Base-by-base conservation (phyloP, 1,284 basidiomycete genomes). In the Ceratobasidium papillatum region DNA sequence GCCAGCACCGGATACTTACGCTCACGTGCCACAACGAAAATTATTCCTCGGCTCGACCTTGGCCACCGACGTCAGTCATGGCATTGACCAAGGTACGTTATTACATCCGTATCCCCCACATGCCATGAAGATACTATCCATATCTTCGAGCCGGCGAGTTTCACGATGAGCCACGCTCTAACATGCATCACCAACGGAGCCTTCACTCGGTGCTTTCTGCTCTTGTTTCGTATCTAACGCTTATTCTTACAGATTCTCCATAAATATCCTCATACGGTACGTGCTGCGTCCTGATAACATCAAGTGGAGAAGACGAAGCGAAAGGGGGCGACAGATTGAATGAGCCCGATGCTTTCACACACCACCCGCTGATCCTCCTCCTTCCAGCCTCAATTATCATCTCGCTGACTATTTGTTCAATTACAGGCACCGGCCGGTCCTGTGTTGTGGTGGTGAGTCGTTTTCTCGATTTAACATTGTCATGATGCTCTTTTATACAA, bases 131-230 rank as follows among this genome's bases (percentile, higher is more conserved):
- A 91, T 89, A 86, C 78, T 84, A 85, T 88, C 89, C 87, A 73
- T 88, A 88, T 82, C 81, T 83, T 80, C 87, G 89, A 90, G 89
- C 84, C 81, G 88, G 89, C 88, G 89, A 91, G 83, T 82, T 49
- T 59, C 84, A 80, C 80, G 82, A 87, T 90, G 89, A 90, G 85
- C 89, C 89, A 80, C 81, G 83, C 89, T 90, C 85, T 81, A 88
- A 90, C 90, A 91, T 91, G 90, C 90, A 91, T 90, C 89, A 91
- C 90, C 90, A 91, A 88, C 90, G 88, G 90, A 91, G 81, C 81
- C 74, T 78, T 77, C 76, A 61, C 77, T 14, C 22, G 17, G 5
- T 61, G 27, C 41, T 32, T 41, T 19, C 43, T 47, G 30, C 62
- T 58, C 68, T 43, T 36, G 38, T 11, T 56, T 76, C 76, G 77